Percentiles rank a stretch among this genome's conserved stretches.
Evolutionary conservation across 306 rosid genomes (phyloP).

Genomic region (Fagus sylvatica): DNA sequence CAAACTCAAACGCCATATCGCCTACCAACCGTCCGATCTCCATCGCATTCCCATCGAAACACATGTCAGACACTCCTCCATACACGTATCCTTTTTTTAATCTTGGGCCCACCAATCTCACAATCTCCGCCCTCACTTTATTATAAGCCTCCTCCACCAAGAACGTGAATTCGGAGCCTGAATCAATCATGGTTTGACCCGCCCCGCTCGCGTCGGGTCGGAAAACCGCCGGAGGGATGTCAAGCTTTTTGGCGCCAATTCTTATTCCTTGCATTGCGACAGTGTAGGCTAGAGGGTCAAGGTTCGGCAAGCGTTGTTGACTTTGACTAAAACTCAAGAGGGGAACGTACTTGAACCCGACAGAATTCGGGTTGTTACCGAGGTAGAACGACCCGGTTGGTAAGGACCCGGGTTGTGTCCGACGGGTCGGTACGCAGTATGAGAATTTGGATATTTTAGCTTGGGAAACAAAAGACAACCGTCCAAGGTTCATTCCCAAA

Average conservation of each 20-base stretch:
- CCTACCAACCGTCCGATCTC: conserved; percentile 68
- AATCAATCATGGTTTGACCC: conserved; percentile 91
- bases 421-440: conserved; percentile 62
- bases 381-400: conserved; percentile 69
- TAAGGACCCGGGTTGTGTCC: conserved; percentile 16
- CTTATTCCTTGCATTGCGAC: conserved; percentile 64
- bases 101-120: conserved; percentile 51
- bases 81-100: conserved; percentile 68
- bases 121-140: conserved; percentile 54
- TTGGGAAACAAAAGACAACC: conserved; percentile 71
- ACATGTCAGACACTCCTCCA: conserved; percentile 64
- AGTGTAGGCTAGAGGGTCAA: conserved; percentile 76
- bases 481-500: conserved; percentile 84
- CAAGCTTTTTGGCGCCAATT: conserved; percentile 41
- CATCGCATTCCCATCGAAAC: conserved; percentile 44
- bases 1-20: conserved; percentile 65
- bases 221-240: conserved; percentile 43
- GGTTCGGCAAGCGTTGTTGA: conserved; percentile 81
- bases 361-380: conserved; percentile 68
- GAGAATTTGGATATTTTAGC: conserved; percentile 71
- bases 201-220: conserved; percentile 65
- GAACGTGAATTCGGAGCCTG: conserved; percentile 74
- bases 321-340: conserved; percentile 48
- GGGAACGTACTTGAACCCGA: conserved; percentile 41
- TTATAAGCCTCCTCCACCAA: conserved; percentile 74